Percentiles rank a stretch among this genome's conserved stretches.
These are phyloP conservation scores for Trametes sp. DNA, from an alignment of 1,284 basidiomycete species.

Conservation along the genomic window DNA sequence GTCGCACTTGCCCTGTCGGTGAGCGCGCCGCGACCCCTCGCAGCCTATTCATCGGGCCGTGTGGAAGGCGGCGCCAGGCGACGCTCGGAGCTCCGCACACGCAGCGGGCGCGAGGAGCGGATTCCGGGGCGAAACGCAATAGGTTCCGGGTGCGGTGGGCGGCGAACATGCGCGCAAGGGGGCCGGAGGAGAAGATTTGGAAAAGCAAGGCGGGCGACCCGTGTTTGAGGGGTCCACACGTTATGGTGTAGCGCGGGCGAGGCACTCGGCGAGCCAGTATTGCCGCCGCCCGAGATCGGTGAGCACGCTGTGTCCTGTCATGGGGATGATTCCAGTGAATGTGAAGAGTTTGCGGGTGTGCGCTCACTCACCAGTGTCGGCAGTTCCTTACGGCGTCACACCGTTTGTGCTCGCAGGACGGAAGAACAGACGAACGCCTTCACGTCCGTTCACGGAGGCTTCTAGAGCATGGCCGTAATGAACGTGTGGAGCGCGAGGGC, in stretches of 20 bases:
- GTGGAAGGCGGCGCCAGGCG: not conserved
- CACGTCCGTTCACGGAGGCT: not conserved
- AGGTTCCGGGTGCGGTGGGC: too few species aligned
- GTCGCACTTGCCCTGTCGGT: conserved; percentile 4
- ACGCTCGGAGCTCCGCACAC: too few species aligned
- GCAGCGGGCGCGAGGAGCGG: too few species aligned
- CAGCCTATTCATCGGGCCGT: not conserved
- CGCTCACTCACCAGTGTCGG: not conserved
- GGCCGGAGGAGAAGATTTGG: too few species aligned
- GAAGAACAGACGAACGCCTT: not conserved
- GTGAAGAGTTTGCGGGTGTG: too few species aligned
- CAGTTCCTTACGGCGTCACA: not conserved
- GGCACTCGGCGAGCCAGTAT: not conserved
- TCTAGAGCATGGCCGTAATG: not conserved
- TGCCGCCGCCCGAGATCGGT: too few species aligned
- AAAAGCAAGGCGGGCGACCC: too few species aligned
- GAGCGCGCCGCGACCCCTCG: not conserved
- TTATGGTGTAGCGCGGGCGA: not conserved
- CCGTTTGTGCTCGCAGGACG: not conserved
- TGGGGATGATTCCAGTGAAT: too few species aligned
- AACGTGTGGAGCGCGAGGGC: not conserved
- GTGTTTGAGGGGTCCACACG: not conserved
- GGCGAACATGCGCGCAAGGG: too few species aligned
- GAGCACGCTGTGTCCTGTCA: too few species aligned
- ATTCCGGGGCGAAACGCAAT: too few species aligned